Evolutionary conservation across 352 stramenopile species (phyloP).

Genomic region (Pythium monospermum): DNA sequence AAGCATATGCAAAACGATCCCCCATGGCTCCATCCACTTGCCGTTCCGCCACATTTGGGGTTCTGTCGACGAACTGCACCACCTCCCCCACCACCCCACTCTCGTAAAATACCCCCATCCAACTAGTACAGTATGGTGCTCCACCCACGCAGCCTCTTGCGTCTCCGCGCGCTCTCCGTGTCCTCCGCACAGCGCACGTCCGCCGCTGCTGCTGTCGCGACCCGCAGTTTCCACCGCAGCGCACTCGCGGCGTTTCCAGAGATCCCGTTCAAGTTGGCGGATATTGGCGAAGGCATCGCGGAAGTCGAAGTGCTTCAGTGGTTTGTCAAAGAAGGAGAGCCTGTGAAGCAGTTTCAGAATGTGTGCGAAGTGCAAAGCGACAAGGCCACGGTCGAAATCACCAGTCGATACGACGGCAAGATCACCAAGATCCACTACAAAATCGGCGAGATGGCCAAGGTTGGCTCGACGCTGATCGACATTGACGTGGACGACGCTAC

Average conservation of each 20-base stretch:
- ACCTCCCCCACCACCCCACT: background rate
- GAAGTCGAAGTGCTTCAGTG: constrained; percentile 98
- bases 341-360: constrained; percentile 94
- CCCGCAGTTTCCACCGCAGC: constrained; percentile 42
- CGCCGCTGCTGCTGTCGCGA: no score
- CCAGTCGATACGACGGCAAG: constrained; percentile 94
- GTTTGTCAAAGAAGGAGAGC: constrained; percentile 93
- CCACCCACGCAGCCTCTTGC: background rate
- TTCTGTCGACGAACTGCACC: constrained; percentile 3
- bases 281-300: constrained; percentile 98
- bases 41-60: background rate
- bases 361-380: constrained; percentile 96
- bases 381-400: constrained; percentile 96
- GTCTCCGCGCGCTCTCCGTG: background rate
- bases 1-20: no score
- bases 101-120: background rate
- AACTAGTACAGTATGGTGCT: constrained; percentile 1
- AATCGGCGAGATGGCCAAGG: constrained; percentile 94
- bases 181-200: background rate
- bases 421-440: constrained; percentile 91
- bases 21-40: background rate
- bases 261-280: constrained; percentile 89
- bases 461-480: constrained; percentile 92
- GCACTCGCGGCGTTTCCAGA: constrained; percentile 44
- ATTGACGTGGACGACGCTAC: constrained; percentile 85